Percentiles rank a stretch among this genome's conserved stretches.
Conservation (phyloP, 176 grass and related monocot species). For the Paspalum notatum region DNA sequence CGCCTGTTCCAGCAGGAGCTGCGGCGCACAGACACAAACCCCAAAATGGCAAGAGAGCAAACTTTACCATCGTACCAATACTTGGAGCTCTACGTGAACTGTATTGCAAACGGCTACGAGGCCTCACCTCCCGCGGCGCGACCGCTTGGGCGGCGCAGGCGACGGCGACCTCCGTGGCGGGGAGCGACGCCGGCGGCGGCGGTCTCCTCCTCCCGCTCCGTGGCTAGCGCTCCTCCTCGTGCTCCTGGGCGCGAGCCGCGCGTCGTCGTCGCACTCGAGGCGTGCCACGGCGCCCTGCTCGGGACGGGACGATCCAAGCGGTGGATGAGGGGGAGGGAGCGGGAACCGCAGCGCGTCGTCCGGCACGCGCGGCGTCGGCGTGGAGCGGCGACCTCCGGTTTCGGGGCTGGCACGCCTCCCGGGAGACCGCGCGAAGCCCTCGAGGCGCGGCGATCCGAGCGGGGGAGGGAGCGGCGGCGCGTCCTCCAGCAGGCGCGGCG, state of each 20-base stretch:
- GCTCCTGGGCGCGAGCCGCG: background rate
- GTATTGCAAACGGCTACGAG: background rate
- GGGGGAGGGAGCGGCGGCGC: background rate
- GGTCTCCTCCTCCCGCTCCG: background rate
- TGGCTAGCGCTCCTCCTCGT: constrained; percentile 46
- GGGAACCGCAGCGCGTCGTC: too few relatives aligned
- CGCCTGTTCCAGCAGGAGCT: constrained; percentile 47
- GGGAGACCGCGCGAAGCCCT: constrained; percentile 14
- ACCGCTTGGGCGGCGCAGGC: constrained; percentile 52
- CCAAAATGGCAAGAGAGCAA: too few relatives aligned
- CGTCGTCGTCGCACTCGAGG: background rate
- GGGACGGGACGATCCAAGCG: background rate
- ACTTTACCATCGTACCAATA: background rate
- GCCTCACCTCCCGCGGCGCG: constrained; percentile 47
- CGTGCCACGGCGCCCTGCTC: background rate
- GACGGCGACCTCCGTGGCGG: constrained; percentile 51
- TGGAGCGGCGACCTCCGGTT: too few relatives aligned
- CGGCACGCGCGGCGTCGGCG: too few relatives aligned
- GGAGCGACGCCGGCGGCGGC: constrained; percentile 24
- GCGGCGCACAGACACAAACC: constrained; percentile 19
- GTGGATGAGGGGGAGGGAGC: background rate
- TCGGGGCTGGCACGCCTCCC: background rate
- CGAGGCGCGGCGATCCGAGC: background rate
- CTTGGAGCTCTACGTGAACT: background rate
- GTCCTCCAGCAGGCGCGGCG: too few relatives aligned